A percentile compares a stretch with the other conserved stretches of the same genome.
Conservation (phyloP, 805 yeast genomes). For the Wickerhamomyces chambardii region DNA sequence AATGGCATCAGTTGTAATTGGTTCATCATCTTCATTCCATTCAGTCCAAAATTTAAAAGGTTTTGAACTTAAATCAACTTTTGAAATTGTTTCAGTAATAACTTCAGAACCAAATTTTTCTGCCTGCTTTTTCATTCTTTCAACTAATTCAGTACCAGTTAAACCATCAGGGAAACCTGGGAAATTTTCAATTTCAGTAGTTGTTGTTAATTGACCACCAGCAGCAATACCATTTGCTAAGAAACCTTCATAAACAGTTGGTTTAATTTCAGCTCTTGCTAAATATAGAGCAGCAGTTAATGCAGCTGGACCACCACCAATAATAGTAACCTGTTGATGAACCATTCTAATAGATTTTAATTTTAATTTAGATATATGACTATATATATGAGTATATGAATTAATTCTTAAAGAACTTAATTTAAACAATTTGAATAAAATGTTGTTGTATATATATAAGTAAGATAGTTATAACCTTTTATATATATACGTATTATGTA, state of each 20-base stretch:
- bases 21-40: constrained; percentile 85
- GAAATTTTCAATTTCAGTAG: constrained; percentile 97
- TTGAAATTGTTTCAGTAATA: constrained; percentile 91
- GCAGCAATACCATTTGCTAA: constrained; percentile 96
- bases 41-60: constrained; percentile 98
- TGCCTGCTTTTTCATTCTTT: constrained; percentile 86
- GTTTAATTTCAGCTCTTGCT: constrained; percentile 93
- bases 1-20: constrained; percentile 87
- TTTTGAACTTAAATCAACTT: constrained; percentile 76
- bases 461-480: too few relatives aligned
- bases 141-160: constrained; percentile 85
- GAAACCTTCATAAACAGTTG: constrained; percentile 92
- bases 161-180: constrained; percentile 97
- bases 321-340: constrained; percentile 77
- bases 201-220: constrained; percentile 98
- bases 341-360: constrained; percentile 51
- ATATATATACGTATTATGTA: neutral
- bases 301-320: constrained; percentile 99
- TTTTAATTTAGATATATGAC: too few relatives aligned
- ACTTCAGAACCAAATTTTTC: constrained; percentile 85
- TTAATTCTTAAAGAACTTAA: too few relatives aligned
- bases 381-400: neutral
- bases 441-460: too few relatives aligned
- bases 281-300: constrained; percentile 98
- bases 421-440: neutral